Evolutionary conservation across 768 basidiomycete species (phyloP).

Genomic region (Saitozyma sp.): DNA sequence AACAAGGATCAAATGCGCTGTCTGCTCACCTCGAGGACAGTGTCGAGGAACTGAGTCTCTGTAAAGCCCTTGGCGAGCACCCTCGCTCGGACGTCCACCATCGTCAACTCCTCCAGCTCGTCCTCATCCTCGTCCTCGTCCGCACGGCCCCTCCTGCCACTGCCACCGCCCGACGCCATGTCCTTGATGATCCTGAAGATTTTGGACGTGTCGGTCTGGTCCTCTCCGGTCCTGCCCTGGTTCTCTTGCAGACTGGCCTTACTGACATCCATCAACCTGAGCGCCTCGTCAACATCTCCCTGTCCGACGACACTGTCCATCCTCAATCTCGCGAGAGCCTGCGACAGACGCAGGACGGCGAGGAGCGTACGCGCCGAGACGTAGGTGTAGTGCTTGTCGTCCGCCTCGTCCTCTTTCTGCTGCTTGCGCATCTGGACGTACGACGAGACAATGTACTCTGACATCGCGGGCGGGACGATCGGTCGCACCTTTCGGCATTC

Average conservation of each 20-base stretch:
- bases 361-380: slow-evolving; percentile 95
- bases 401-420: slow-evolving; percentile 83
- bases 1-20: too few relatives aligned
- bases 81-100: slow-evolving; percentile 84
- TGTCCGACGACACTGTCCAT: slow-evolving; percentile 77
- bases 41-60: slow-evolving; percentile 83
- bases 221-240: slow-evolving; percentile 70
- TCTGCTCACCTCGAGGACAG: slow-evolving; percentile 69
- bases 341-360: slow-evolving; percentile 88
- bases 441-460: slow-evolving; percentile 88
- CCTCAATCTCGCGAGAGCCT: slow-evolving; percentile 89
- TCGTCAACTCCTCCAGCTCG: slow-evolving; percentile 67
- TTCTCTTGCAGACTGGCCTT: slow-evolving; percentile 75
- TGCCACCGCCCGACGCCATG: slow-evolving; percentile 72
- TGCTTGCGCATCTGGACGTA: slow-evolving; percentile 93
- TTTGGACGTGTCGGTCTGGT: slow-evolving; percentile 75
- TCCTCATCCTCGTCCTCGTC: slow-evolving; percentile 61
- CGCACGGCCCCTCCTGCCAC: slow-evolving; percentile 58
- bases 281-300: slow-evolving; percentile 90
- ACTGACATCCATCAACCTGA: slow-evolving; percentile 94
- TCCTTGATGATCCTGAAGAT: slow-evolving; percentile 89
- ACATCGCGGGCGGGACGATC: slow-evolving; percentile 82
- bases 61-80: slow-evolving; percentile 86
- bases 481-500: slow-evolving; percentile 83
- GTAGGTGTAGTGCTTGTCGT: slow-evolving; percentile 87